Evolutionary conservation across 1,284 basidiomycete species (phyloP).

Genomic region (Sphaerobolus stellatus): DNA sequence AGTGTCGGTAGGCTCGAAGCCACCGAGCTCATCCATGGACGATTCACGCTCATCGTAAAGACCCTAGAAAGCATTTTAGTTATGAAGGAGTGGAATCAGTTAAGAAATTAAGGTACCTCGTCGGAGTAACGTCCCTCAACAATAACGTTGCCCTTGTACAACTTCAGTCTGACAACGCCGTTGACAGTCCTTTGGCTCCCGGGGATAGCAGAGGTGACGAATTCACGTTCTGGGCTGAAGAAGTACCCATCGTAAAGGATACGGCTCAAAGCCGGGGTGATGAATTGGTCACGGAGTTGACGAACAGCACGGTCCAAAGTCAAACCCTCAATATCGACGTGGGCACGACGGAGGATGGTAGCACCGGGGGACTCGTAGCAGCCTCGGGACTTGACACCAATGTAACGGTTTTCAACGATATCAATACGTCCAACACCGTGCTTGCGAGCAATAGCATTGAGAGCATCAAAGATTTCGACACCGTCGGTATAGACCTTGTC

Average conservation of each 20-base stretch:
- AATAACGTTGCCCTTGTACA: constrained; percentile 97
- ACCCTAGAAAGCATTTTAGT: constrained; percentile 47
- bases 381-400: constrained; percentile 97
- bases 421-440: constrained; percentile 97
- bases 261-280: constrained; percentile 86
- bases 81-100: neutral
- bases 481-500: constrained; percentile 75
- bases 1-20: constrained; percentile 92
- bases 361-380: constrained; percentile 98
- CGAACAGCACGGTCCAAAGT: constrained; percentile 98
- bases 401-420: constrained; percentile 99
- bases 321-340: constrained; percentile 96
- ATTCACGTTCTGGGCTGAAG: constrained; percentile 98
- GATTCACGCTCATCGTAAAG: constrained; percentile 95
- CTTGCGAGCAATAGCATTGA: constrained; percentile 91
- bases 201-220: constrained; percentile 85
- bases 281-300: constrained; percentile 90
- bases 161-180: constrained; percentile 84
- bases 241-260: constrained; percentile 97
- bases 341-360: constrained; percentile 92
- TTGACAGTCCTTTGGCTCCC: constrained; percentile 96
- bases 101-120: constrained; percentile 56
- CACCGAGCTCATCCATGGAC: constrained; percentile 99
- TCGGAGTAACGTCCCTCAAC: constrained; percentile 90
- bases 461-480: constrained; percentile 93